Percentiles rank a stretch among this genome's conserved stretches.
Evolutionary conservation across 176 grass and related monocot genomes (phyloP).

Genomic region (Avena atlantica): DNA sequence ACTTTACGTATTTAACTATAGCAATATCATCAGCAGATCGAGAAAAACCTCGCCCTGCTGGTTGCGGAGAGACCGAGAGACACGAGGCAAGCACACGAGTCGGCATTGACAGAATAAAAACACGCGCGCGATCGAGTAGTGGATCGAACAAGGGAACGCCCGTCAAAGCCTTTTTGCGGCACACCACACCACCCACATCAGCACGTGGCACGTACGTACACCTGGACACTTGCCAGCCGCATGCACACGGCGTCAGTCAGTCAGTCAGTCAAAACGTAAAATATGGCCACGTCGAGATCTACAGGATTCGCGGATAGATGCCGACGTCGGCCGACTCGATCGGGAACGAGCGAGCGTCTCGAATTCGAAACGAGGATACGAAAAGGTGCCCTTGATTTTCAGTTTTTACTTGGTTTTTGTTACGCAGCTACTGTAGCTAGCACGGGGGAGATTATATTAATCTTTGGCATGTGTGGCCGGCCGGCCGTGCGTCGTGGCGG

Average conservation of each 20-base stretch:
- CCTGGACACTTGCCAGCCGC: background rate
- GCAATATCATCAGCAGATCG: slow-evolving; percentile 2
- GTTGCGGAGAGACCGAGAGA: slow-evolving; percentile 23
- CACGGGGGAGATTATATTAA: too few relatives aligned
- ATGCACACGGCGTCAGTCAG: background rate
- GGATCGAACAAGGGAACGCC: background rate
- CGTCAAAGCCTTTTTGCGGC: background rate
- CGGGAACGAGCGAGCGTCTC: too few relatives aligned
- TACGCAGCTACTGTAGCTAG: too few relatives aligned
- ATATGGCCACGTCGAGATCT: too few relatives aligned
- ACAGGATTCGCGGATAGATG: too few relatives aligned
- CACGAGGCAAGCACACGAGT: background rate
- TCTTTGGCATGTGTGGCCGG: too few relatives aligned
- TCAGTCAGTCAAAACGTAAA: background rate
- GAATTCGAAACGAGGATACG: too few relatives aligned
- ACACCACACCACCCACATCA: slow-evolving; percentile 32
- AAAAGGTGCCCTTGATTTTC: too few relatives aligned
- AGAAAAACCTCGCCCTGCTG: background rate
- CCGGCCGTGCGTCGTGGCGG: too few relatives aligned
- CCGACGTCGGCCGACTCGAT: too few relatives aligned
- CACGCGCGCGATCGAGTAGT: background rate
- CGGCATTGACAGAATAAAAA: background rate
- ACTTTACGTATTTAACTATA: slow-evolving; percentile 25
- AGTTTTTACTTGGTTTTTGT: too few relatives aligned
- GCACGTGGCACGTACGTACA: slow-evolving; percentile 14